These are phyloP conservation scores for Syncephalastrum monosporum DNA, from an alignment of 371 early-diverging fungal genomes.

Conservation along the genomic window DNA sequence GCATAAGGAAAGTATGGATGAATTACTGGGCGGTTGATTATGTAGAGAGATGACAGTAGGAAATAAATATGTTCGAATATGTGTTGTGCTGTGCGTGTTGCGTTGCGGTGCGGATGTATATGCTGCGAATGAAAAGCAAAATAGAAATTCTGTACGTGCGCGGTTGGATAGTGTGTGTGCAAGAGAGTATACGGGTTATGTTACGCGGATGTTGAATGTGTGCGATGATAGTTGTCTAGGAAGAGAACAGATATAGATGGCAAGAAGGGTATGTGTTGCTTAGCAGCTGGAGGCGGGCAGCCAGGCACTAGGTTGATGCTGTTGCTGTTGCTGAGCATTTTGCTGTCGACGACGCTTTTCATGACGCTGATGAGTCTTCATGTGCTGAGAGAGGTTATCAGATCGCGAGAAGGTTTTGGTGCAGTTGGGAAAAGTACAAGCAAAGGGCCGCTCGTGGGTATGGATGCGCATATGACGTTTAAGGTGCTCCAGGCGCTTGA, in stretches of 20 bases:
- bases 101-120: conserved; percentile 1
- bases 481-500: conserved; percentile 85
- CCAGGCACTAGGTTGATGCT: conserved; percentile 7
- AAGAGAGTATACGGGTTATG: not conserved
- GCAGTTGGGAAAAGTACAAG: conserved; percentile 66
- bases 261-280: conserved; percentile 1
- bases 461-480: conserved; percentile 89
- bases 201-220: not conserved
- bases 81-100: too few species aligned
- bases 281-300: conserved; percentile 6
- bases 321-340: conserved; percentile 17
- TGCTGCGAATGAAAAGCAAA: too few species aligned
- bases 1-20: too few species aligned
- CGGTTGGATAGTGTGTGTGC: not conserved
- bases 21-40: too few species aligned
- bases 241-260: not conserved
- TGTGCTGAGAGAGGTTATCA: conserved; percentile 69
- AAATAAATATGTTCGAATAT: too few species aligned
- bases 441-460: conserved; percentile 75
- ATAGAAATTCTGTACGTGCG: too few species aligned
- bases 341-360: conserved; percentile 24
- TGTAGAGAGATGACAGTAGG: too few species aligned
- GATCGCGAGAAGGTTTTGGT: conserved; percentile 77
- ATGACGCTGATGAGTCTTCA: conserved; percentile 59
- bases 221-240: conserved; percentile 1